A percentile compares a stretch with the other conserved stretches of the same genome.
Evolutionary conservation across 2,329 filamentous ascomycete species (phyloP).

Genomic region (Orbilia blumenaviensis): DNA sequence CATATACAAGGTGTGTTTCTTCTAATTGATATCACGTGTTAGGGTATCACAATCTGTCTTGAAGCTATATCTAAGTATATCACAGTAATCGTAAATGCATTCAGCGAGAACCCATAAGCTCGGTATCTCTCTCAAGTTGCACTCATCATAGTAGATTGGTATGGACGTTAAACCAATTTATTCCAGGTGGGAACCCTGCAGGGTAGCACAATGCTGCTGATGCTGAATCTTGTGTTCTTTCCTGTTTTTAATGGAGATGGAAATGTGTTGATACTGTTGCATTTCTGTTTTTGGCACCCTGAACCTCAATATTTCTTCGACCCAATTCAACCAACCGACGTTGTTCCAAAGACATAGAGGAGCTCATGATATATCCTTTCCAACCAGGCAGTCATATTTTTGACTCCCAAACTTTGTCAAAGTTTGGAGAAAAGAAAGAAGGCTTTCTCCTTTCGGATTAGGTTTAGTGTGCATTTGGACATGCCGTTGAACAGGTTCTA

Average conservation of each 20-base stretch:
- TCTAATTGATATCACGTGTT: no score
- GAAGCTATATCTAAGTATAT: no score
- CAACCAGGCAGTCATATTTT: not conserved
- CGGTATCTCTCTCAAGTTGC: no score
- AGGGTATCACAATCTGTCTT: no score
- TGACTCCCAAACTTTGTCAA: not conserved
- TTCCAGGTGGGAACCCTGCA: no score
- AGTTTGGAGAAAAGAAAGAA: not conserved
- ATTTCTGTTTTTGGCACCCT: not conserved
- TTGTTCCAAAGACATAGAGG: not conserved
- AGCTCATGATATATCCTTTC: not conserved
- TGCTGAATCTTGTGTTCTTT: no score
- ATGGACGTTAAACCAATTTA: no score
- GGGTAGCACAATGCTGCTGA: no score
- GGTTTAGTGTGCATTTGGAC: not conserved
- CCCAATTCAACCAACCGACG: not conserved
- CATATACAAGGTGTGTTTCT: no score
- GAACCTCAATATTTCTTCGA: not conserved
- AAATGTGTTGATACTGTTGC: not conserved
- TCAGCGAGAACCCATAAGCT: no score
- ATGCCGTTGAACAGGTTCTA: slow-evolving; percentile 2
- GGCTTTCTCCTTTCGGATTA: not conserved
- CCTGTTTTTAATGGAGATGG: not conserved
- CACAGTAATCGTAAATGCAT: no score
- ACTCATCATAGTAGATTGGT: no score